A percentile compares a stretch with the other conserved stretches of the same genome.
Conservation (phyloP, 768 basidiomycete genomes). For the Chiua virens region DNA sequence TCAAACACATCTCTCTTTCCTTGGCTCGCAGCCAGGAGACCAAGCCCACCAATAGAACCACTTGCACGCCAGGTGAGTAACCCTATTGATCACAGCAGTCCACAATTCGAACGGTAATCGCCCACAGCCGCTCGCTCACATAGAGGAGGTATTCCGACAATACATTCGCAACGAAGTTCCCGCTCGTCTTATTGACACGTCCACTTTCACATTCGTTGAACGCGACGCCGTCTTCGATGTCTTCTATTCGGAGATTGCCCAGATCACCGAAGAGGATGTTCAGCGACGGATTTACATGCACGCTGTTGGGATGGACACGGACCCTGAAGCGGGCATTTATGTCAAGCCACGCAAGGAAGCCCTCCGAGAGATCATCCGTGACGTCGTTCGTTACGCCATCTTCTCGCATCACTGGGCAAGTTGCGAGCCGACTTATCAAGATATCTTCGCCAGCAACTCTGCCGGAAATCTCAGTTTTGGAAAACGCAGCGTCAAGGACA, state of each 20-base stretch:
- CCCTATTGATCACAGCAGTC: no score
- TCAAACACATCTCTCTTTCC: background rate
- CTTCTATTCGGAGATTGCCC: constrained; percentile 17
- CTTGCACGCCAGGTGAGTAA: constrained; percentile 1
- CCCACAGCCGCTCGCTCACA: background rate
- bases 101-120: background rate
- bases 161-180: constrained; percentile 30
- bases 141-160: constrained; percentile 13
- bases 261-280: constrained; percentile 18
- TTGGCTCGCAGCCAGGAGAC: constrained; percentile 1
- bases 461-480: background rate
- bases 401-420: constrained; percentile 28
- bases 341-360: constrained; percentile 10
- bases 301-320: background rate
- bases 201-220: constrained; percentile 21
- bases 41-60: background rate
- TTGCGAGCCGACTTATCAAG: constrained; percentile 23
- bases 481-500: constrained; percentile 1
- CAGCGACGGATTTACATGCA: background rate
- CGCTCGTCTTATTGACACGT: constrained; percentile 24
- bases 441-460: constrained; percentile 1
- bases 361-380: constrained; percentile 16
- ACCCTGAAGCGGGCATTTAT: constrained; percentile 18
- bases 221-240: constrained; percentile 18
- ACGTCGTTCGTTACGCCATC: constrained; percentile 20